phyloP scores from a whole-genome alignment of 1,284 basidiomycete species.

The Cystobasidium sp. region DNA sequence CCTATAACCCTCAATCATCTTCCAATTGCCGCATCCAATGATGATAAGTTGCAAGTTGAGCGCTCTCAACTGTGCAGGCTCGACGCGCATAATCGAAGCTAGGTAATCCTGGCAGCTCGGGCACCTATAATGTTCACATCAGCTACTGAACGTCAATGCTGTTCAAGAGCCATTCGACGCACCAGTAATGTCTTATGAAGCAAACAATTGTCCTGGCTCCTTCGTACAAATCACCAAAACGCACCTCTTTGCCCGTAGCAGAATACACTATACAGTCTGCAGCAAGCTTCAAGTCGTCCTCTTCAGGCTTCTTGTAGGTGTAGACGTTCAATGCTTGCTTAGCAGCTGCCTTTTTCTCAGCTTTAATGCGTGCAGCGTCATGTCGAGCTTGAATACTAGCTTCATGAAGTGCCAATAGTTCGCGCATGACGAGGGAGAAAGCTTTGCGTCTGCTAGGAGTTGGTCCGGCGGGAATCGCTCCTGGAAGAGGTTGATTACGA shows the following conservation, averaged over 20 bases:
- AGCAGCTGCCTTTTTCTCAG: neutral
- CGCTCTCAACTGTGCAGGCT: constrained; percentile 28
- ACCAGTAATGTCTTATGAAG: constrained; percentile 40
- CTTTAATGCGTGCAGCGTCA: constrained; percentile 14
- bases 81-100: constrained; percentile 28
- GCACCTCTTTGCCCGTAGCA: constrained; percentile 14
- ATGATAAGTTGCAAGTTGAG: constrained; percentile 32
- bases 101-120: constrained; percentile 42
- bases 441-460: neutral
- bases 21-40: constrained; percentile 33
- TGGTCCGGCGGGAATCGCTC: neutral
- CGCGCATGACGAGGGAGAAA: constrained; percentile 7
- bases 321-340: neutral
- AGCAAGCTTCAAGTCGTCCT: constrained; percentile 18
- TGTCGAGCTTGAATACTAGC: neutral
- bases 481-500: neutral
- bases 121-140: constrained; percentile 2
- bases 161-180: neutral
- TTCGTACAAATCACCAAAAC: constrained; percentile 34
- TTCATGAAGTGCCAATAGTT: constrained; percentile 2
- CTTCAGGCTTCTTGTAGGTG: constrained; percentile 10
- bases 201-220: constrained; percentile 40
- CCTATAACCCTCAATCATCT: constrained; percentile 34
- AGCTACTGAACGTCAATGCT: constrained; percentile 3
- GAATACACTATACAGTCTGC: constrained; percentile 9